phyloP scores from a whole-genome alignment of 2,329 filamentous ascomycete species.

The Exophiala sideris region DNA sequence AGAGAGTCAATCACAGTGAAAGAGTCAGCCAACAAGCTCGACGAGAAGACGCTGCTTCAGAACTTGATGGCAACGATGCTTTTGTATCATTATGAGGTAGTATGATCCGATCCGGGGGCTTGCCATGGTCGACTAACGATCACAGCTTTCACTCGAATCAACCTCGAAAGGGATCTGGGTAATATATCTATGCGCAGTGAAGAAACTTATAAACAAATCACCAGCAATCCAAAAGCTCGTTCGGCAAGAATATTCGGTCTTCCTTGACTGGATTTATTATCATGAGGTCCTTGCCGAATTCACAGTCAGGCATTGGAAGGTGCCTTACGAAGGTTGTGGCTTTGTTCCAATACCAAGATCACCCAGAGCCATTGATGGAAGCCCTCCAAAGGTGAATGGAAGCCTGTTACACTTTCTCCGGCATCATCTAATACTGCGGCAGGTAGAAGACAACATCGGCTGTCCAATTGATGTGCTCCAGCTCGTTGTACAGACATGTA shows the following conservation, averaged over 20 bases:
- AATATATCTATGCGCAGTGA: conserved; percentile 18
- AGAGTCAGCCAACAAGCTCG: conserved; percentile 17
- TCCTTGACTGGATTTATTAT: conserved; percentile 24
- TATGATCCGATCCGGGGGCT: conserved; percentile 3
- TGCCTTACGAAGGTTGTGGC: conserved; percentile 19
- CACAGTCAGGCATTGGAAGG: conserved; percentile 22
- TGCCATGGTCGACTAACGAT: conserved; percentile 10
- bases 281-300: conserved; percentile 20
- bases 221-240: conserved; percentile 19
- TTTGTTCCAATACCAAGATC: conserved; percentile 13
- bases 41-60: conserved; percentile 24
- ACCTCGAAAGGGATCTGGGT: conserved; percentile 21
- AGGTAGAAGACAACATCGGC: conserved; percentile 17
- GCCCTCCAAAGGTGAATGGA: conserved; percentile 10
- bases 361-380: conserved; percentile 12
- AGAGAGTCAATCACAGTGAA: conserved; percentile 18
- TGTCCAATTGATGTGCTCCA: conserved; percentile 21
- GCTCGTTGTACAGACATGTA: conserved; percentile 16
- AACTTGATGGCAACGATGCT: conserved; percentile 25
- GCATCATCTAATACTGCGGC: conserved; percentile 11
- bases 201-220: conserved; percentile 17
- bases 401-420: conserved; percentile 5
- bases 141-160: conserved; percentile 20
- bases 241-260: conserved; percentile 20
- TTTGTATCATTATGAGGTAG: conserved; percentile 24